Evolutionary conservation across 2,329 filamentous ascomycete species (phyloP).

Genomic region (Cladophialophora immunda): DNA sequence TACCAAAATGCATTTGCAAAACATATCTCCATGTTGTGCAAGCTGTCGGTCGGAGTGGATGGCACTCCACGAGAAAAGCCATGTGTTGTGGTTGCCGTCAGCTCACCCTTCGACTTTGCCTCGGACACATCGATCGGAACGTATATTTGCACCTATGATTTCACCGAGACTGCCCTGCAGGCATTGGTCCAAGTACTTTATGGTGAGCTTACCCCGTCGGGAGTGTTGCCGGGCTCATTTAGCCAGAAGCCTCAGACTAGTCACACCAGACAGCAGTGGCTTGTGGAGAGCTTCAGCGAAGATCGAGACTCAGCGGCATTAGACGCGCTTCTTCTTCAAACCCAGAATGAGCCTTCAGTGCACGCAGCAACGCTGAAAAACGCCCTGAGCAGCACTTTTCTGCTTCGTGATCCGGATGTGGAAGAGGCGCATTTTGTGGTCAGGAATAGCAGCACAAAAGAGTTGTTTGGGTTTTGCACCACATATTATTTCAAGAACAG

Average conservation of each 20-base stretch:
- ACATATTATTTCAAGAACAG: conserved; percentile 81
- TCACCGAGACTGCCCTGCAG: conserved; percentile 89
- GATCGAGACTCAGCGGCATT: conserved; percentile 78
- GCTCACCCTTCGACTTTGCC: conserved; percentile 95
- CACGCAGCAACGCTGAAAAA: conserved; percentile 60
- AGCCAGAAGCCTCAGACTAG: conserved; percentile 76
- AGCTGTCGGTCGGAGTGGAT: conserved; percentile 49
- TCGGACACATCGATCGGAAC: conserved; percentile 90
- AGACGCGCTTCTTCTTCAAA: conserved; percentile 75
- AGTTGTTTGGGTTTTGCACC: conserved; percentile 89
- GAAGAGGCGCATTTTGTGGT: conserved; percentile 90
- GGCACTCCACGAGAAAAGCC: conserved; percentile 72
- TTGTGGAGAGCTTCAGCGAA: conserved; percentile 87
- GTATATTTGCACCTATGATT: conserved; percentile 95
- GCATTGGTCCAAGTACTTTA: conserved; percentile 85
- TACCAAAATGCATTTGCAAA: conserved; percentile 97
- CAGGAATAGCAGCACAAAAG: conserved; percentile 89
- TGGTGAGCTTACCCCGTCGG: conserved; percentile 71
- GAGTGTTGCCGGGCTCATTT: conserved; percentile 73
- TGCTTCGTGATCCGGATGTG: conserved; percentile 73
- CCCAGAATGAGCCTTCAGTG: conserved; percentile 67
- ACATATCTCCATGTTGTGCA: conserved; percentile 93
- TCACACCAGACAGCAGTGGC: conserved; percentile 92
- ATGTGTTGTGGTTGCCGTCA: conserved; percentile 88
- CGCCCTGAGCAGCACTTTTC: conserved; percentile 77